Evolutionary conservation across 805 yeast genomes (phyloP).

Genomic region (Debaryomyces hansenii): DNA sequence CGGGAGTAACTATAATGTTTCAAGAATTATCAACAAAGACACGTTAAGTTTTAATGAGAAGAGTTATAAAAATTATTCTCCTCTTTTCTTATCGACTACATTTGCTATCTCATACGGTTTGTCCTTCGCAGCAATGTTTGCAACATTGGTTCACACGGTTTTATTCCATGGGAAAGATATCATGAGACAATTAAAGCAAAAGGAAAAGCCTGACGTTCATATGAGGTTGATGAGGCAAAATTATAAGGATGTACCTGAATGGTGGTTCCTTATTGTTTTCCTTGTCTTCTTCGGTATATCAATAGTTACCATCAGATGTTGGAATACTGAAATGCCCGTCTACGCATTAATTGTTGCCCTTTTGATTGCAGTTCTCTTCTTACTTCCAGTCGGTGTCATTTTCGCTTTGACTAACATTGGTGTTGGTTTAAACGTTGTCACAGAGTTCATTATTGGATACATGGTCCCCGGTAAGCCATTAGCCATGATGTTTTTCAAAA

Average conservation of each 20-base stretch:
- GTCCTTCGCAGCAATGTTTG: constrained; percentile 59
- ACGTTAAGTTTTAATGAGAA: constrained; percentile 40
- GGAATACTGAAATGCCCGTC: constrained; percentile 27
- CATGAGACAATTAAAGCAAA: constrained; percentile 21
- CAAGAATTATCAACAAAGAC: constrained; percentile 44
- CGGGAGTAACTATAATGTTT: constrained; percentile 50
- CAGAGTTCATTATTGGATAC: constrained; percentile 23
- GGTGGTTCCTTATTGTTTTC: constrained; percentile 41
- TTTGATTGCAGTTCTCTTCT: constrained; percentile 20
- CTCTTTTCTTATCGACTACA: constrained; percentile 50
- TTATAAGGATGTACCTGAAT: constrained; percentile 42
- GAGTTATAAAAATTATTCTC: constrained; percentile 60
- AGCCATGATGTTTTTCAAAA: constrained; percentile 21
- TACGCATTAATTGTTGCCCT: constrained; percentile 21
- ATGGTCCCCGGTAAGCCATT: constrained; percentile 25
- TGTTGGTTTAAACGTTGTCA: constrained; percentile 15
- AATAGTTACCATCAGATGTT: constrained; percentile 36
- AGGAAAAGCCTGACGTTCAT: constrained; percentile 36
- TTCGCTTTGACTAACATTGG: constrained; percentile 13
- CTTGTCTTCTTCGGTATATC: constrained; percentile 31
- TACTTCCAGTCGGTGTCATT: constrained; percentile 18
- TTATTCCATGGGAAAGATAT: constrained; percentile 60
- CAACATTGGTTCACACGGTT: constrained; percentile 57
- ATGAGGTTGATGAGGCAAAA: constrained; percentile 25
- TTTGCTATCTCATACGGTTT: constrained; percentile 43